Conservation (phyloP, 2,329 filamentous ascomycete genomes). For the Diaporthe citri region DNA sequence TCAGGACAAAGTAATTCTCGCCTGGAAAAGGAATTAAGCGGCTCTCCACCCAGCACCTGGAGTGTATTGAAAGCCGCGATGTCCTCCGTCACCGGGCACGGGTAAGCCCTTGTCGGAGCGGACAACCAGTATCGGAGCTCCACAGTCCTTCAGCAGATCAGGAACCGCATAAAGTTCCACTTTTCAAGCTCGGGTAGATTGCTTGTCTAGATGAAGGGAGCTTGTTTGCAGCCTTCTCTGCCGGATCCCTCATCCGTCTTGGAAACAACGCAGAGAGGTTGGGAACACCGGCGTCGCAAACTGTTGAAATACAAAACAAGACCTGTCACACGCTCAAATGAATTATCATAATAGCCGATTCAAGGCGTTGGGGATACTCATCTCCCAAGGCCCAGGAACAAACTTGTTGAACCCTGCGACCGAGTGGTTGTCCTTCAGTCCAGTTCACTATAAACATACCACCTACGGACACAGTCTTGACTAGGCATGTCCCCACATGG, state of each 20-base stretch:
- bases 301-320: slow-evolving; percentile 46
- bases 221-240: slow-evolving; percentile 57
- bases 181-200: slow-evolving; percentile 60
- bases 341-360: slow-evolving; percentile 51
- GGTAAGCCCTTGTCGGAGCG: slow-evolving; percentile 78
- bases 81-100: slow-evolving; percentile 62
- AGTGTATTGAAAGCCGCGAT: slow-evolving; percentile 79
- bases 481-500: slow-evolving; percentile 55
- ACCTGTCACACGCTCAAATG: slow-evolving; percentile 24
- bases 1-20: slow-evolving; percentile 78
- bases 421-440: slow-evolving; percentile 67
- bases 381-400: slow-evolving; percentile 15
- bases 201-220: slow-evolving; percentile 55
- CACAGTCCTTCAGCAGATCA: slow-evolving; percentile 68
- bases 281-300: slow-evolving; percentile 64
- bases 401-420: slow-evolving; percentile 59
- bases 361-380: slow-evolving; percentile 36
- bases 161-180: slow-evolving; percentile 62
- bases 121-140: slow-evolving; percentile 63
- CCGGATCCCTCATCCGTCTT: slow-evolving; percentile 41
- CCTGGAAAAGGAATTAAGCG: slow-evolving; percentile 77
- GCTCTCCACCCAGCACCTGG: slow-evolving; percentile 77
- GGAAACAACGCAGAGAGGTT: slow-evolving; percentile 44
- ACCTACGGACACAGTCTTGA: slow-evolving; percentile 65
- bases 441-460: slow-evolving; percentile 68